A percentile compares a stretch with the other conserved stretches of the same genome.
Conservation (phyloP, 192 early-diverging fungal species). For the Backusella australiensis region DNA sequence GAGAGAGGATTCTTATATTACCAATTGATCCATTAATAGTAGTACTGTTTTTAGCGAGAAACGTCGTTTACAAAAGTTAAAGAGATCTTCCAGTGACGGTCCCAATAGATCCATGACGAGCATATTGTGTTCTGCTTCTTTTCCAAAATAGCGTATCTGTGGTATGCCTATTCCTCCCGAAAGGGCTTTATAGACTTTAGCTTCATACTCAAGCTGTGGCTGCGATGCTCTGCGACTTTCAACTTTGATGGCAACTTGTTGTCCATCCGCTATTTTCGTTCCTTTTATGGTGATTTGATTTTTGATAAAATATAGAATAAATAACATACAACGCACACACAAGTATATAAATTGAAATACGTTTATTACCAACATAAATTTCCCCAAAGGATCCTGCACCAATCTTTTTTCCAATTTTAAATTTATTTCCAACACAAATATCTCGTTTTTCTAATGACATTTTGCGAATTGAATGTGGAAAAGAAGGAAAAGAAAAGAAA, state of each 20-base stretch:
- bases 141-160: constrained; percentile 83
- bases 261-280: constrained; percentile 83
- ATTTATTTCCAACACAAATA: constrained; percentile 91
- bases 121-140: constrained; percentile 79
- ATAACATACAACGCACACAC: not conserved
- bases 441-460: constrained; percentile 33
- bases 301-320: not conserved
- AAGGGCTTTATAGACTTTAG: constrained; percentile 92
- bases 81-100: constrained; percentile 86
- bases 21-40: constrained; percentile 84
- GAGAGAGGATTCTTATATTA: constrained; percentile 25
- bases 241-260: constrained; percentile 98
- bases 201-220: constrained; percentile 97
- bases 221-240: constrained; percentile 94
- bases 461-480: not conserved
- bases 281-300: constrained; percentile 40
- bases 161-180: constrained; percentile 91
- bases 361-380: constrained; percentile 82
- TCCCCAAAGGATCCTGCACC: constrained; percentile 98
- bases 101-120: constrained; percentile 90
- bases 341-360: too few relatives aligned
- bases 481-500: not conserved
- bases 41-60: constrained; percentile 87
- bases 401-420: constrained; percentile 92
- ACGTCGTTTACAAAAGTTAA: constrained; percentile 87